phyloP scores from a whole-genome alignment of 495 filamentous ascomycete species.

The Hyaloscypha finlandica region DNA sequence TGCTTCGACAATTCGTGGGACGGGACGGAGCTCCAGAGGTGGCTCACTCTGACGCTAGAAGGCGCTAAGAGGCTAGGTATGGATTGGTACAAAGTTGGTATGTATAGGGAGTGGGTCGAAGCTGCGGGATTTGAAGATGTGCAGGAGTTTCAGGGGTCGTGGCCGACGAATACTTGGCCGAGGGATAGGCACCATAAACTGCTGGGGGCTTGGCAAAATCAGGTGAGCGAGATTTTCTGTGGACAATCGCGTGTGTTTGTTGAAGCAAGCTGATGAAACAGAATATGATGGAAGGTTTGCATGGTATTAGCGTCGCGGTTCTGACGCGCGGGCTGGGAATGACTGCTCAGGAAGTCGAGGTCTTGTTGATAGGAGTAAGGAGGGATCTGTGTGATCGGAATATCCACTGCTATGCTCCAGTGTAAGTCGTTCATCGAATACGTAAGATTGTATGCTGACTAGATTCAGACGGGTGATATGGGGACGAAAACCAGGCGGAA shows the following conservation, averaged over 20 bases:
- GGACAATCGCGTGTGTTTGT: background rate
- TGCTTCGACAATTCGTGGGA: constrained; percentile 32
- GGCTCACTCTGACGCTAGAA: constrained; percentile 32
- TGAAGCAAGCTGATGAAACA: constrained; percentile 34
- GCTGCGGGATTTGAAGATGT: constrained; percentile 62
- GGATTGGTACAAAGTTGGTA: constrained; percentile 17
- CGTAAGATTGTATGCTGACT: background rate
- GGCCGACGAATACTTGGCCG: constrained; percentile 53
- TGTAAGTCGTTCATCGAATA: constrained; percentile 10
- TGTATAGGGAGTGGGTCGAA: constrained; percentile 37
- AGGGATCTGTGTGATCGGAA: constrained; percentile 44
- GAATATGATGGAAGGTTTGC: constrained; percentile 46
- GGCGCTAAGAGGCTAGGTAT: constrained; percentile 23
- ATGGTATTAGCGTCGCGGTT: constrained; percentile 41
- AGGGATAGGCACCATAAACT: constrained; percentile 46
- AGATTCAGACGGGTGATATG: background rate
- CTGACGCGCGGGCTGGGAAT: constrained; percentile 46
- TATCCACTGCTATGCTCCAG: constrained; percentile 14
- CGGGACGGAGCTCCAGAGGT: constrained; percentile 34
- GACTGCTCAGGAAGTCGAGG: constrained; percentile 49
- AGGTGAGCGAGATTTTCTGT: background rate
- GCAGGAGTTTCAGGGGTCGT: constrained; percentile 48
- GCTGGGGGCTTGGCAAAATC: constrained; percentile 36
- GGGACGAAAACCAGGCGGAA: background rate
- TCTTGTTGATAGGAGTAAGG: constrained; percentile 49